Percentiles rank a stretch among this genome's conserved stretches.
phyloP scores from a whole-genome alignment of 495 filamentous ascomycete genomes.

The Cairneyella variabilis region DNA sequence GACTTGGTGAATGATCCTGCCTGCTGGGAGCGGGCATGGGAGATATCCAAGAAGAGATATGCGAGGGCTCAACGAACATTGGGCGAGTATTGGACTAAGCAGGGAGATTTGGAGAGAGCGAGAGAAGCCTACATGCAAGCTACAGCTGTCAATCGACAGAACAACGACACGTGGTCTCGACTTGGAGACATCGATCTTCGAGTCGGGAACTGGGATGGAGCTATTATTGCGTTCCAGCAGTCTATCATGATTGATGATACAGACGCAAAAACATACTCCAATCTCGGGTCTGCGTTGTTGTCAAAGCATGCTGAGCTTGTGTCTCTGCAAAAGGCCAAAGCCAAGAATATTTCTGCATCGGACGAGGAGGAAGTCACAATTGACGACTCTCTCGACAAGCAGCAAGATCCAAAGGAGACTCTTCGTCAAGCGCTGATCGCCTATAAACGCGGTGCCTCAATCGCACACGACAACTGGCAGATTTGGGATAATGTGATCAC shows the following conservation, averaged over 20 bases:
- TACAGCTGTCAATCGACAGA: slow-evolving; percentile 73
- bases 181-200: slow-evolving; percentile 84
- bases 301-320: slow-evolving; percentile 34
- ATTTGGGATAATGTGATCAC: slow-evolving; percentile 96
- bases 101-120: slow-evolving; percentile 62
- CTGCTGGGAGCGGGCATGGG: slow-evolving; percentile 86
- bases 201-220: slow-evolving; percentile 70
- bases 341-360: slow-evolving; percentile 22
- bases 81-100: slow-evolving; percentile 67
- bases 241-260: slow-evolving; percentile 78
- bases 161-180: slow-evolving; percentile 80
- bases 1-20: slow-evolving; percentile 72
- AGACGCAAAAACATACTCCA: slow-evolving; percentile 92
- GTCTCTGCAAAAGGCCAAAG: slow-evolving; percentile 34
- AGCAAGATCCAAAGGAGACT: slow-evolving; percentile 50
- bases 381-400: slow-evolving; percentile 23
- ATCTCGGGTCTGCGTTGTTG: slow-evolving; percentile 80
- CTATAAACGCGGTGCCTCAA: slow-evolving; percentile 74
- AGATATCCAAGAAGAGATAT: slow-evolving; percentile 74
- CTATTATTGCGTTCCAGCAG: slow-evolving; percentile 78
- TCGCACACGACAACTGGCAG: slow-evolving; percentile 77
- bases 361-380: slow-evolving; percentile 28
- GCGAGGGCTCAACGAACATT: slow-evolving; percentile 84
- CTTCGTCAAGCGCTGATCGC: slow-evolving; percentile 73
- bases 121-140: slow-evolving; percentile 73